phyloP scores from a whole-genome alignment of 495 filamentous ascomycete genomes.

The Jackrogersella minutella region DNA sequence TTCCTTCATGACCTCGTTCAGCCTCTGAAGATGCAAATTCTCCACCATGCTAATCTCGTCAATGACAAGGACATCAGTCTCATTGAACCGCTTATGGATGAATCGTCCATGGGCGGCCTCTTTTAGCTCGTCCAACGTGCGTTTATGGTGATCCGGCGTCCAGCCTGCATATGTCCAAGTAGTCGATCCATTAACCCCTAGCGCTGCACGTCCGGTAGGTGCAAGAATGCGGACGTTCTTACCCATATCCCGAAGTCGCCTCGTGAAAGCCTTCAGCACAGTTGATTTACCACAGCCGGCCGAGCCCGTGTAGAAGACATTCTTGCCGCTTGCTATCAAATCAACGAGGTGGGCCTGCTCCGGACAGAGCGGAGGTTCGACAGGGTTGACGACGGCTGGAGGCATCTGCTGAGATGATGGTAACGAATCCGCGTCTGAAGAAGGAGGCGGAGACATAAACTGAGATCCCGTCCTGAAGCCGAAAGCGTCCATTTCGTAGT shows the following conservation, averaged over 20 bases:
- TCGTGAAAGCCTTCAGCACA: constrained; percentile 59
- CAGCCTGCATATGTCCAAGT: constrained; percentile 65
- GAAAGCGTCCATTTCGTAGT: background rate
- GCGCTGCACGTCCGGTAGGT: constrained; percentile 64
- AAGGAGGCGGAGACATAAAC: background rate
- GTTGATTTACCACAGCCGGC: constrained; percentile 69
- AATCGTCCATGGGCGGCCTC: constrained; percentile 9
- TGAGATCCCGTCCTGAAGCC: background rate
- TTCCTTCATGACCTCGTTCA: constrained; percentile 60
- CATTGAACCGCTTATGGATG: constrained; percentile 42
- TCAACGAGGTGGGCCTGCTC: constrained; percentile 30
- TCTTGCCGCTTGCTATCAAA: constrained; percentile 42
- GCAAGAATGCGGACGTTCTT: constrained; percentile 59
- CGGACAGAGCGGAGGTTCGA: constrained; percentile 32
- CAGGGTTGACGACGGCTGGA: background rate
- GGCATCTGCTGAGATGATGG: background rate
- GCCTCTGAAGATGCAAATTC: constrained; percentile 61
- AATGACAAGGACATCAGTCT: constrained; percentile 56
- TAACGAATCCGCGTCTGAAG: background rate
- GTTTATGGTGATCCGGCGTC: constrained; percentile 50
- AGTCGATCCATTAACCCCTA: constrained; percentile 62
- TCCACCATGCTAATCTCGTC: constrained; percentile 63
- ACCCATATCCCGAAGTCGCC: constrained; percentile 44
- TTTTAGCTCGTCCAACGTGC: constrained; percentile 23
- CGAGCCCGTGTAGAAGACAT: constrained; percentile 70